These are phyloP conservation scores for Talaromyces sp. DNA, from an alignment of 2,329 filamentous ascomycete genomes.

Conservation along the genomic window DNA sequence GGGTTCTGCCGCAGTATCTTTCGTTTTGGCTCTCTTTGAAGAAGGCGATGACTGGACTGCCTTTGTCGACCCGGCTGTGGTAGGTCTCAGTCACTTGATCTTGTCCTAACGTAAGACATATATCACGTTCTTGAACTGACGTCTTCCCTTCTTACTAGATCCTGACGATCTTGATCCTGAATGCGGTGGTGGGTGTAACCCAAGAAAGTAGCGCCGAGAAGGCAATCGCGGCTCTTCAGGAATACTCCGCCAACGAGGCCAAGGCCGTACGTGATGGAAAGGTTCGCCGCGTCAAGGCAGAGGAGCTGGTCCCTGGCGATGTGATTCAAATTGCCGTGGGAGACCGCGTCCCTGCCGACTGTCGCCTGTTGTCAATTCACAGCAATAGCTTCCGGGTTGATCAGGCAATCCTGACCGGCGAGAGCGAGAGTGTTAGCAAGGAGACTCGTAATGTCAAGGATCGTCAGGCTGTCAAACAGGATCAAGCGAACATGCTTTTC, in stretches of 20 bases:
- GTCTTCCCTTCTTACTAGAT: conserved; percentile 60
- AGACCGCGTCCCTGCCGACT: conserved; percentile 92
- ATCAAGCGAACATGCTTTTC: conserved; percentile 97
- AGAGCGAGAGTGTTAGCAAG: conserved; percentile 96
- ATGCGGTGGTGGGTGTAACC: conserved; percentile 94
- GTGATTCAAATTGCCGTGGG: conserved; percentile 86
- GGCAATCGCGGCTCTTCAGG: conserved; percentile 94
- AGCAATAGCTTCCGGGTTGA: conserved; percentile 98
- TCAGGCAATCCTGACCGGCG: conserved; percentile 94
- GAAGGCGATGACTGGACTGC: conserved; percentile 93
- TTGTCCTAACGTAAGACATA: no score
- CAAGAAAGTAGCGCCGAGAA: conserved; percentile 99
- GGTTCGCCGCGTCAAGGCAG: conserved; percentile 84
- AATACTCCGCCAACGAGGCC: conserved; percentile 98
- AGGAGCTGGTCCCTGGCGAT: conserved; percentile 93
- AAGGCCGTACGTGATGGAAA: conserved; percentile 87
- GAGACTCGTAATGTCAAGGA: conserved; percentile 72
- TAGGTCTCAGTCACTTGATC: no score
- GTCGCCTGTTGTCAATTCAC: conserved; percentile 82
- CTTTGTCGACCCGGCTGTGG: conserved; percentile 93
- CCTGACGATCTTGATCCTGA: conserved; percentile 92
- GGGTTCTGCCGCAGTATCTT: conserved; percentile 89
- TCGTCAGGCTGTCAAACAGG: conserved; percentile 87
- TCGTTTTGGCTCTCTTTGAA: conserved; percentile 89
- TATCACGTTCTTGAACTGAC: conserved; percentile 17